Evolutionary conservation across 164 flowering plant genomes (phyloP), one percentile per base, ranked within the genome.

Genomic region (Piper betle): DNA sequence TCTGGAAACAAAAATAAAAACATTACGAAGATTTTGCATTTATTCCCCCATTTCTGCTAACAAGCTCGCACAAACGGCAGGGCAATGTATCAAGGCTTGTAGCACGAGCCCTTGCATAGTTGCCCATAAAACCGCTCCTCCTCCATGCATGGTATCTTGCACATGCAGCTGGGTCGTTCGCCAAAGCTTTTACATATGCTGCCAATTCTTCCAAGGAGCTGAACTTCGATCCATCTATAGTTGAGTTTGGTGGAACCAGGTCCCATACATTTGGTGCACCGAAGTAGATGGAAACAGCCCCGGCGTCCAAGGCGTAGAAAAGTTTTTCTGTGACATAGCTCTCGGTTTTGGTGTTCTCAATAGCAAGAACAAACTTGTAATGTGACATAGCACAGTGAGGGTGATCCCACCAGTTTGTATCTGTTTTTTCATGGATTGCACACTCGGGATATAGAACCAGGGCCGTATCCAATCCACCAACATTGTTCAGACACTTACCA

Each of bases 131-230:
- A 15, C 99, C 97, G 64, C 97, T 90, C 72, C 99, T 79, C 72
- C 99, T 84, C 99, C 99, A 93, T 37, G 96, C 99, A 69, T 93
- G 99, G 69, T 80, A 93, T 69, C 87, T 95, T 2, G 91, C 85
- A 74, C 90, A 93, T 39, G 96, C 95, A 16, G 83, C 80, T 1
- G 99, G 96, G 62, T 93, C 88, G 70, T 83, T 74, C 20, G 95
- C 94, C n/a, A 93, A 73, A 52, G 72, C 63, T 72, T 82, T 88
- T 17, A 93, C 89, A 70, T 82, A 85, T 17, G 84, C 73, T 63
- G 99, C 96, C 69, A 93, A 66, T 63, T 82, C 88, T 46, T 82
- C 79, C 71, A 90, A 66, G 20, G 97, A 82, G 0, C 74, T 69
- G 66, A 88, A 93, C 63, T 80, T 83, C 20, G 78, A 64, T 19